Conservation (phyloP, 2,329 filamentous ascomycete genomes). For the Lasiodiplodia sp. region DNA sequence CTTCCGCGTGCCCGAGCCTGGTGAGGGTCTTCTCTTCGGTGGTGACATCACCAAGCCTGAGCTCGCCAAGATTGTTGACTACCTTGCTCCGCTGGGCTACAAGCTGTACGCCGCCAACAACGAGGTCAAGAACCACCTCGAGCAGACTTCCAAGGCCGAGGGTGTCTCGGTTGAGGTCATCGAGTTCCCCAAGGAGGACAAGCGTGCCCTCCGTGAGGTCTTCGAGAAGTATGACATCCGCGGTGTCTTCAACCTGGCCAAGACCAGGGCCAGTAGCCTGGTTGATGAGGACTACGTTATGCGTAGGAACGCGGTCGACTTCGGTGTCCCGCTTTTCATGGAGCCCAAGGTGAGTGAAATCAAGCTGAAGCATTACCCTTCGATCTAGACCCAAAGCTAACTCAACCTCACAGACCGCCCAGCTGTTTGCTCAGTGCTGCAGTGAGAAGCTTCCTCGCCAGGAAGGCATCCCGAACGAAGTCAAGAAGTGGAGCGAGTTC, state of each 20-base stretch:
- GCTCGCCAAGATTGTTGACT: slow-evolving; percentile 83
- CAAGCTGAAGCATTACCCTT: neutral
- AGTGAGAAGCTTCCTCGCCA: slow-evolving; percentile 89
- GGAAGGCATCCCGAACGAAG: slow-evolving; percentile 89
- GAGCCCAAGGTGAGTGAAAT: slow-evolving; percentile 81
- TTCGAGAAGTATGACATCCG: slow-evolving; percentile 97
- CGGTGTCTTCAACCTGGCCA: slow-evolving; percentile 93
- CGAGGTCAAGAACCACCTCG: slow-evolving; percentile 83
- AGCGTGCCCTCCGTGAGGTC: slow-evolving; percentile 90
- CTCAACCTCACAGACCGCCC: slow-evolving; percentile 72
- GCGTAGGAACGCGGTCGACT: slow-evolving; percentile 97
- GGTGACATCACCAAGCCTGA: slow-evolving; percentile 77
- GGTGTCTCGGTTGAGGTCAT: slow-evolving; percentile 83
- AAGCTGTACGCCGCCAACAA: slow-evolving; percentile 88
- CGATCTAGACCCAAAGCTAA: slow-evolving; percentile 3
- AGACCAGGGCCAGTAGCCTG: slow-evolving; percentile 80
- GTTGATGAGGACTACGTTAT: slow-evolving; percentile 97
- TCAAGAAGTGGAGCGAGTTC: slow-evolving; percentile 94
- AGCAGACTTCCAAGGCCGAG: slow-evolving; percentile 69
- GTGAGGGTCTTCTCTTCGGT: slow-evolving; percentile 93
- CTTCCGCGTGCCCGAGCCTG: slow-evolving; percentile 94
- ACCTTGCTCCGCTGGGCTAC: slow-evolving; percentile 87
- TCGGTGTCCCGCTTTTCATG: slow-evolving; percentile 97
- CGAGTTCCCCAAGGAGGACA: slow-evolving; percentile 96
- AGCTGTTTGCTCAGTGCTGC: slow-evolving; percentile 97